Conservation (phyloP, 495 filamentous ascomycete genomes). For the Penicillium nucicola region DNA sequence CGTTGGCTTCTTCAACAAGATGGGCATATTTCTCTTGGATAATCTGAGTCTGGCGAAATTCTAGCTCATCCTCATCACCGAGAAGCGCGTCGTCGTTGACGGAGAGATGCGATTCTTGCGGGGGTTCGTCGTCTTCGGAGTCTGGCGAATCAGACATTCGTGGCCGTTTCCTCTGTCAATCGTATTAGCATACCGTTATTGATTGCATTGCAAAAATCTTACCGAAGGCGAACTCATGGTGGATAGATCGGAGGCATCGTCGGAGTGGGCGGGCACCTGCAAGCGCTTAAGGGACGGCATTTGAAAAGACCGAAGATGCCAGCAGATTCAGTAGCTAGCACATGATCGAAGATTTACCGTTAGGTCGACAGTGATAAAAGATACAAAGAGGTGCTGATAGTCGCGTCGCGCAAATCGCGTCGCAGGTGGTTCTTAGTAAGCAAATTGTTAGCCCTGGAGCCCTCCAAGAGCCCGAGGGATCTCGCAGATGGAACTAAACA, state of each 20-base stretch:
- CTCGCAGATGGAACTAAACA: too few relatives aligned
- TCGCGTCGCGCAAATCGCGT: too few relatives aligned
- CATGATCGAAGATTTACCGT: too few relatives aligned
- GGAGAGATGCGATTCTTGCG: constrained; percentile 27
- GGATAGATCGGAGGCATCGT: constrained; percentile 40
- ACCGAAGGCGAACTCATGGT: constrained; percentile 40
- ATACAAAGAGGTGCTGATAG: too few relatives aligned
- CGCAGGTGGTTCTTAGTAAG: too few relatives aligned
- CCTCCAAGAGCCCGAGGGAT: too few relatives aligned
- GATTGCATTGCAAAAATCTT: constrained; percentile 8
- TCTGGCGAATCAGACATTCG: constrained; percentile 24
- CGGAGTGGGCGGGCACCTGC: constrained; percentile 41
- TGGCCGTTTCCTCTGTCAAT: constrained; percentile 35
- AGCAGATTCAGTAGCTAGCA: neutral
- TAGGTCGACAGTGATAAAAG: too few relatives aligned
- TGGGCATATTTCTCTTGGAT: constrained; percentile 57
- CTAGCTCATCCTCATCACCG: constrained; percentile 48
- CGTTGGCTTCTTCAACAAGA: constrained; percentile 58
- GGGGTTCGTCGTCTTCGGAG: constrained; percentile 22
- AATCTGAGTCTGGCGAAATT: constrained; percentile 68
- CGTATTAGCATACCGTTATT: constrained; percentile 11
- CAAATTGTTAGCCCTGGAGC: too few relatives aligned
- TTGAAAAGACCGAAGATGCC: neutral
- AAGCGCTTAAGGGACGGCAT: constrained; percentile 48
- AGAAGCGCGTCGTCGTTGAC: constrained; percentile 29